A percentile compares a stretch with the other conserved stretches of the same genome.
These are phyloP conservation scores for Casaregolazyma suthepensis DNA, from an alignment of 1,139 yeast species.

Conservation along the genomic window DNA sequence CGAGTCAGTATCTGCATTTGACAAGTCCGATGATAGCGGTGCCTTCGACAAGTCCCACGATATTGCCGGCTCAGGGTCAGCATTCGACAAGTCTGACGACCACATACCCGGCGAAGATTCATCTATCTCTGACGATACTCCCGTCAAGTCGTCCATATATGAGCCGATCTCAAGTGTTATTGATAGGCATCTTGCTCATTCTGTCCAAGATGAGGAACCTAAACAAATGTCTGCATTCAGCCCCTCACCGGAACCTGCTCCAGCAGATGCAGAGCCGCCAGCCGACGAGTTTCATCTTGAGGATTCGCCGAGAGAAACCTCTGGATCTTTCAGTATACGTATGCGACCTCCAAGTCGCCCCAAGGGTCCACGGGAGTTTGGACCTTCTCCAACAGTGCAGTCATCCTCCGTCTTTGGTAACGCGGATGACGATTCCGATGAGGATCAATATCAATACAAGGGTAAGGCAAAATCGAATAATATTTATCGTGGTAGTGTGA, in stretches of 20 bases:
- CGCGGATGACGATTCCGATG: constrained; percentile 13
- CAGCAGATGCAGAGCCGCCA: constrained; percentile 8
- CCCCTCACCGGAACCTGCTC: constrained; percentile 9
- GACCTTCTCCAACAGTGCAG: constrained; percentile 7
- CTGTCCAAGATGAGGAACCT: background rate
- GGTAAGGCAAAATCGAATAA: constrained; percentile 10
- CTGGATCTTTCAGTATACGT: constrained; percentile 13
- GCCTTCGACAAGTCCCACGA: background rate
- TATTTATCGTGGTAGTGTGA: constrained; percentile 15
- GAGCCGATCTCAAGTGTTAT: background rate
- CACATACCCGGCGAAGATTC: background rate
- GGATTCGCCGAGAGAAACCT: constrained; percentile 6
- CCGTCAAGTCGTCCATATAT: background rate
- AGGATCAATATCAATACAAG: constrained; percentile 8
- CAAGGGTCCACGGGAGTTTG: constrained; percentile 18
- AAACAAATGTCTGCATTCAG: constrained; percentile 7
- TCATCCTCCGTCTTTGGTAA: constrained; percentile 15
- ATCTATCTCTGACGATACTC: background rate
- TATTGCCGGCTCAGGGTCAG: no score
- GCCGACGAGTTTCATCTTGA: constrained; percentile 1
- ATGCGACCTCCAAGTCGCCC: constrained; percentile 13
- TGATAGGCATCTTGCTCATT: background rate
- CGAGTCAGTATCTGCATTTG: background rate
- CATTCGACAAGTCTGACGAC: background rate
- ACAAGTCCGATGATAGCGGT: background rate